These are phyloP conservation scores for Tetragonia tetragonoides DNA, from an alignment of 148 eudicot genomes.

Conservation along the genomic window DNA sequence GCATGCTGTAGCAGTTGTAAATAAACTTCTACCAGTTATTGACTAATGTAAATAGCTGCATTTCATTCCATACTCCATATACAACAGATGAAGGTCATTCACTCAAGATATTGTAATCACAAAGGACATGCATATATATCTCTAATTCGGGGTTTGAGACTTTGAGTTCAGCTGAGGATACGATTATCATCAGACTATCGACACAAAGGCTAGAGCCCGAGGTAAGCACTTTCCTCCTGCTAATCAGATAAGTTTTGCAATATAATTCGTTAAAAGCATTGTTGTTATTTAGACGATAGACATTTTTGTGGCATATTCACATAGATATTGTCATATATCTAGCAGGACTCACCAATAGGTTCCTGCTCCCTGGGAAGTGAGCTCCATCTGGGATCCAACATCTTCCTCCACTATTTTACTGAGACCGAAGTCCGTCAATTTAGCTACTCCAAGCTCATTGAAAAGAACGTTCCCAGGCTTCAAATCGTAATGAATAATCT, in stretches of 20 bases:
- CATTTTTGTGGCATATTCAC: neutral
- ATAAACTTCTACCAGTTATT: neutral
- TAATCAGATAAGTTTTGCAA: neutral
- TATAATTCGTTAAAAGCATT: neutral
- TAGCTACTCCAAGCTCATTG: slow-evolving; percentile 92
- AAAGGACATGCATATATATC: neutral
- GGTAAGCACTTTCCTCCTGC: neutral
- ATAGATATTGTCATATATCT: neutral
- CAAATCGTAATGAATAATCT: slow-evolving; percentile 91
- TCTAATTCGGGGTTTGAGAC: neutral
- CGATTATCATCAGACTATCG: neutral
- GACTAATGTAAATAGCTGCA: neutral
- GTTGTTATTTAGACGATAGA: neutral
- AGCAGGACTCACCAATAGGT: slow-evolving; percentile 81
- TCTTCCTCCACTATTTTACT: slow-evolving; percentile 97
- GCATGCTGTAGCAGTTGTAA: neutral
- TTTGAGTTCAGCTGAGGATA: neutral
- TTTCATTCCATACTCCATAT: neutral
- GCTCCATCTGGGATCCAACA: slow-evolving; percentile 98
- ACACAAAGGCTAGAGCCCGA: neutral
- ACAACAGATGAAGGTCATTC: neutral
- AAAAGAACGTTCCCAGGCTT: slow-evolving; percentile 98
- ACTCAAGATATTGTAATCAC: neutral
- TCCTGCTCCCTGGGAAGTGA: slow-evolving; percentile 99
- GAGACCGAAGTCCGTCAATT: slow-evolving; percentile 95